phyloP scores from a whole-genome alignment of 257 asterid genomes.

The Solanum megistacrolobum region DNA sequence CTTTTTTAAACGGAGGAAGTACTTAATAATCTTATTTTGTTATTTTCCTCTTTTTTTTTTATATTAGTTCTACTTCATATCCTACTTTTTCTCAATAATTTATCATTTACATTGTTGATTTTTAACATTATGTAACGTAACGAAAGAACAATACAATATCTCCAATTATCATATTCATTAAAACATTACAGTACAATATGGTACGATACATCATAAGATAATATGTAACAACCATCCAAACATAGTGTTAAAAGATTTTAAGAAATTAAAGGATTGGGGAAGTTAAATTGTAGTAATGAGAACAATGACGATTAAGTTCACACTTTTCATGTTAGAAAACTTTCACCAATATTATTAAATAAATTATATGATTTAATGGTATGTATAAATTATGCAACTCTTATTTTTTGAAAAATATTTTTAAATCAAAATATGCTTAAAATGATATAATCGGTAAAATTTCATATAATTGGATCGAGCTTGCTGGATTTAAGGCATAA shows the following conservation, averaged over 20 bases:
- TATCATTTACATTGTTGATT: too few relatives aligned
- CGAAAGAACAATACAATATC: too few relatives aligned
- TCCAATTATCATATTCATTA: too few relatives aligned
- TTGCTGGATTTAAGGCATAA: neutral
- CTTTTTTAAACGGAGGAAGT: too few relatives aligned
- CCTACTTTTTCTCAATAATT: too few relatives aligned
- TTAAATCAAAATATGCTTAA: neutral
- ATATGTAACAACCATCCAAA: too few relatives aligned
- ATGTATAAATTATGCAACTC: neutral
- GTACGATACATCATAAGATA: too few relatives aligned
- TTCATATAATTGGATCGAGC: neutral
- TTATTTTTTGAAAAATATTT: neutral
- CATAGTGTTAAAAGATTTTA: neutral
- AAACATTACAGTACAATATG: too few relatives aligned
- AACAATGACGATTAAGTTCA: neutral
- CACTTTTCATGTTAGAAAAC: neutral
- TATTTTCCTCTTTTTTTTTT: too few relatives aligned
- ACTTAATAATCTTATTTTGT: too few relatives aligned
- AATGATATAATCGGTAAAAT: neutral
- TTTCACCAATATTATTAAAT: neutral
- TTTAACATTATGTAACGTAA: too few relatives aligned
- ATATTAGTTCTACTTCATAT: too few relatives aligned
- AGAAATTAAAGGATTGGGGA: neutral
- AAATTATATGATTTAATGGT: neutral
- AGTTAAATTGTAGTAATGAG: neutral